Conservation (phyloP, 208 protist genomes). For the Leishmania amazonensis region DNA sequence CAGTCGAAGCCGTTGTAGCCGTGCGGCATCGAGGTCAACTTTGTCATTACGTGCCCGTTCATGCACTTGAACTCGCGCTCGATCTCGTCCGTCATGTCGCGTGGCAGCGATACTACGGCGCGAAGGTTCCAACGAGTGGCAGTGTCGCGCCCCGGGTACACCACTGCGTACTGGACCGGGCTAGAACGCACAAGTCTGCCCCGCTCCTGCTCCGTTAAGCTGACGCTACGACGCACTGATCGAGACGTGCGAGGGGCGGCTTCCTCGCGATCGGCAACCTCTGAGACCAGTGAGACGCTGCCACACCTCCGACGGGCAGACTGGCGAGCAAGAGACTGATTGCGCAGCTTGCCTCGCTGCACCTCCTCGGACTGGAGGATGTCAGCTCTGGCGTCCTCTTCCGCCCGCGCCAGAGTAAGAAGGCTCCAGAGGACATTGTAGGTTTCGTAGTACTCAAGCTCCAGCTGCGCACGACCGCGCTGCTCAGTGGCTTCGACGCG, state of each 20-base stretch:
- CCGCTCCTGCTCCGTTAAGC: constrained; percentile 35
- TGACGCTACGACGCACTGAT: constrained; percentile 52
- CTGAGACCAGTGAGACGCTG: constrained; percentile 56
- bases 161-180: constrained; percentile 75
- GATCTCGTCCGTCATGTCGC: constrained; percentile 60
- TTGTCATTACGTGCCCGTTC: constrained; percentile 88
- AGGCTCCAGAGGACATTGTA: constrained; percentile 48
- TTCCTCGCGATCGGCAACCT: constrained; percentile 5
- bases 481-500: constrained; percentile 61
- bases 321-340: constrained; percentile 30
- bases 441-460: constrained; percentile 63
- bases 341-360: constrained; percentile 39
- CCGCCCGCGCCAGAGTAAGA: constrained; percentile 38
- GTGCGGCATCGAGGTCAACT: constrained; percentile 80
- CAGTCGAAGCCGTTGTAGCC: constrained; percentile 91
- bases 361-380: constrained; percentile 45
- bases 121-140: constrained; percentile 79
- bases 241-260: constrained; percentile 27
- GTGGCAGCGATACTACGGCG: constrained; percentile 73
- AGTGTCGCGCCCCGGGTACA: constrained; percentile 73
- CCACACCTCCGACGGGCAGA: constrained; percentile 36
- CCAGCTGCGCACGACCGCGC: constrained; percentile 54
- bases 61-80: constrained; percentile 74
- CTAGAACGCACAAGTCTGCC: constrained; percentile 63
- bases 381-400: constrained; percentile 31